These are phyloP conservation scores for Sarocladium brachiariae DNA, from an alignment of 2,329 filamentous ascomycete genomes.

Conservation along the genomic window DNA sequence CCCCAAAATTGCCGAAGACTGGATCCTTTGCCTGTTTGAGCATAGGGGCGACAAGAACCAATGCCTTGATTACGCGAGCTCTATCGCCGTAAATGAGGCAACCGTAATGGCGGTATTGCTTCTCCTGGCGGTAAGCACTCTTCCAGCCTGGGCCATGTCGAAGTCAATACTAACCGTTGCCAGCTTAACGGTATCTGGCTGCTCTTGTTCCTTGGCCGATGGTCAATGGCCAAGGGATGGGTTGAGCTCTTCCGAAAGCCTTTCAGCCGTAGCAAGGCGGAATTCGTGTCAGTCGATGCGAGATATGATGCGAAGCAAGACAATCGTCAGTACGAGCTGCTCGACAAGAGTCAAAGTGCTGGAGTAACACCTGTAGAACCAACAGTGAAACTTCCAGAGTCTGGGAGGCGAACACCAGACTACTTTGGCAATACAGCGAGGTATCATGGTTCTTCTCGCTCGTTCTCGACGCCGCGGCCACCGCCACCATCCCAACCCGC, in stretches of 20 bases:
- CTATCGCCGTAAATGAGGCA: constrained; percentile 64
- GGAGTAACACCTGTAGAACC: constrained; percentile 45
- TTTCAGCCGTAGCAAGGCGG: constrained; percentile 52
- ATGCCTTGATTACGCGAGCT: constrained; percentile 56
- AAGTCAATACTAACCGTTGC: constrained; percentile 16
- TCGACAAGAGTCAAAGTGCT: constrained; percentile 51
- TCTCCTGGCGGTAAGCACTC: constrained; percentile 62
- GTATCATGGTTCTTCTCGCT: constrained; percentile 47
- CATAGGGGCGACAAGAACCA: constrained; percentile 49
- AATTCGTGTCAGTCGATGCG: constrained; percentile 87
- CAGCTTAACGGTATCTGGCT: constrained; percentile 81
- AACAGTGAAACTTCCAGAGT: constrained; percentile 28
- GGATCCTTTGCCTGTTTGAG: constrained; percentile 64
- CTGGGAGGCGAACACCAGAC: constrained; percentile 43
- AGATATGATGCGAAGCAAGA: constrained; percentile 54
- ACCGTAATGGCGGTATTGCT: constrained; percentile 77
- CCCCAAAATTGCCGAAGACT: constrained; percentile 48
- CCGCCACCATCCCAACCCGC: constrained; percentile 37
- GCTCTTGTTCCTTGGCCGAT: constrained; percentile 71
- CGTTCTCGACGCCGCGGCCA: constrained; percentile 49
- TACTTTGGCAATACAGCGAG: constrained; percentile 49
- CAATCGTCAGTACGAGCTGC: constrained; percentile 74
- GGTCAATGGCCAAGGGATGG: constrained; percentile 85
- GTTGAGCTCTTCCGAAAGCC: constrained; percentile 50
- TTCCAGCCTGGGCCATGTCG: background rate